Evolutionary conservation across 768 basidiomycete species (phyloP).

Genomic region (Agaricus sinodeliciosus): DNA sequence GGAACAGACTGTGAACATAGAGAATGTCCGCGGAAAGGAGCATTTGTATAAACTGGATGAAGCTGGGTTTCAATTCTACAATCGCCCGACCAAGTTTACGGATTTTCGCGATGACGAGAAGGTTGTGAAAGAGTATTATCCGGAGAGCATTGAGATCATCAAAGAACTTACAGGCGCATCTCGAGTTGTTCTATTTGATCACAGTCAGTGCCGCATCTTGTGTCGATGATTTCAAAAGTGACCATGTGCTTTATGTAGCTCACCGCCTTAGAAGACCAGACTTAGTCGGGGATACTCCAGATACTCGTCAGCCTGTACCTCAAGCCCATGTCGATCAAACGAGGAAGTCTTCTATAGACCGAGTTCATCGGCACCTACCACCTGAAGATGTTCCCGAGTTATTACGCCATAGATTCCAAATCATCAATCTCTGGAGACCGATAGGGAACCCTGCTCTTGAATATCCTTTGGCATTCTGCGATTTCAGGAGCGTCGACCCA

Average conservation of each 20-base stretch:
- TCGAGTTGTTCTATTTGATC: constrained; percentile 53
- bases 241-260: constrained; percentile 1
- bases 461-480: constrained; percentile 33
- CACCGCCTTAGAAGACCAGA: constrained; percentile 13
- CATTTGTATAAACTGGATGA: constrained; percentile 36
- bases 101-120: constrained; percentile 43
- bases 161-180: constrained; percentile 57
- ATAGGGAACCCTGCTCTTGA: constrained; percentile 31
- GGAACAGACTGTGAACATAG: constrained; percentile 30
- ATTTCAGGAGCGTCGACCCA: constrained; percentile 33
- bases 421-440: constrained; percentile 43
- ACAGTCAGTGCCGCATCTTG: constrained; percentile 36
- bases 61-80: constrained; percentile 43
- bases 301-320: constrained; percentile 15
- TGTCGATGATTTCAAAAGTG: background rate
- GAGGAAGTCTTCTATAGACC: constrained; percentile 22
- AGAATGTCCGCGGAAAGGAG: constrained; percentile 50
- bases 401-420: constrained; percentile 33
- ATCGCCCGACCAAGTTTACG: constrained; percentile 31
- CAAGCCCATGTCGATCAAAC: constrained; percentile 36
- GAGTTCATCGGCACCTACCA: constrained; percentile 30
- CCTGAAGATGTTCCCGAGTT: constrained; percentile 28
- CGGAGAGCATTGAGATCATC: constrained; percentile 50
- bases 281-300: constrained; percentile 5
- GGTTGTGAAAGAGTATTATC: constrained; percentile 50